Evolutionary conservation across 2,329 filamentous ascomycete species (phyloP), one percentile per base, ranked within the genome.

Genomic region (Cladophialophora immunda): DNA sequence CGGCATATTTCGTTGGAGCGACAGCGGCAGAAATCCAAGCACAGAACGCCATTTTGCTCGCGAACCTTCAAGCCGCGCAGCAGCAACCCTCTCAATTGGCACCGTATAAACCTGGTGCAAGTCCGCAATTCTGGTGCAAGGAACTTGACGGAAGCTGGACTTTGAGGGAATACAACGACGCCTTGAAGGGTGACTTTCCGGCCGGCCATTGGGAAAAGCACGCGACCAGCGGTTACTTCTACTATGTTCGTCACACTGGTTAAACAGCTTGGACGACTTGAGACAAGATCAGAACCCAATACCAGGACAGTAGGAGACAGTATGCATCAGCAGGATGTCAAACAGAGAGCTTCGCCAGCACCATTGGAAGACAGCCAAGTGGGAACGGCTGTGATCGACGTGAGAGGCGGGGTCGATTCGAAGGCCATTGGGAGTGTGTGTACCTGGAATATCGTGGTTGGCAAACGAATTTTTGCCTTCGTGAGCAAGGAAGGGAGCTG

Each of bases 141-240:
- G 77, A 80, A 63, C 53, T 76, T 27, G 75, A 79, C 68, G 76
- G 76, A 13, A 70, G 70, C 38, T 80, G 73, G 62, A 76, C 74
- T 22, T 64, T 79, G 59, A 74, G 75, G 55, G 76, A 75, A 29
- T 68, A 72, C 58, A 68, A 62, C 50, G 71, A 73, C 45, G 64
- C 70, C 8, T 27, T 71, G 63, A 69, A 67, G 53, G 61, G 65
- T 9, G 70, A 72, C 17, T 68, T 73, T 61, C 69, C 70, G 61
- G 58, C 68, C 17, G 71, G 71, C 34, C 68, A 69, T 62, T 73
- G 71, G 70, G 71, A 73, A 58, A 64, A 60, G 41, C 71, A 73
- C 66, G 41, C 59, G 22, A 70, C 68, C 7, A 72, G 70, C 54
- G 70, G 70, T 3, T 73, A 73, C 58, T 67, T 67, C 62, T 73